Evolutionary conservation across 129 eudicot genomes (phyloP).

Genomic region (Lonicera japonica): DNA sequence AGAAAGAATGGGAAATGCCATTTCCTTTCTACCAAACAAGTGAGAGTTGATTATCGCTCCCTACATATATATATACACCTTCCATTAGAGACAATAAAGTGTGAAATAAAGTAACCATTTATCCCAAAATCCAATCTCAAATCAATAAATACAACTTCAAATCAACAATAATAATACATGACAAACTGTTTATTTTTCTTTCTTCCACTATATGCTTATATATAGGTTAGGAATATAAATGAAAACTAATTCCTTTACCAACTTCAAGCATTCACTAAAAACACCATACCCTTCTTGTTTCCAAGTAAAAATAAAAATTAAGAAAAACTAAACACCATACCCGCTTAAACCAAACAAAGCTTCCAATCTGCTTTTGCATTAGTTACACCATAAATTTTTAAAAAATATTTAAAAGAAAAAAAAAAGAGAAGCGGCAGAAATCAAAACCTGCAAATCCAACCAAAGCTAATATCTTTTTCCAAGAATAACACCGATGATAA

Average conservation of each 20-base stretch:
- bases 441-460: constrained; percentile 14
- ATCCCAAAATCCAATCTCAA: not conserved
- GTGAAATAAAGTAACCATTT: too few species aligned
- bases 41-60: too few species aligned
- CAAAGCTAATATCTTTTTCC: constrained; percentile 69
- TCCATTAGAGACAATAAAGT: not conserved
- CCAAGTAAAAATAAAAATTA: too few species aligned
- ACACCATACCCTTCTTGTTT: too few species aligned
- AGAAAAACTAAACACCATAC: too few species aligned
- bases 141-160: not conserved
- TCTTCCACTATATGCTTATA: not conserved
- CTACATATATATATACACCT: too few species aligned
- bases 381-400: not conserved
- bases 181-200: not conserved
- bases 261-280: constrained; percentile 6
- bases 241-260: constrained; percentile 24
- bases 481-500: constrained; percentile 68
- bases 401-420: not conserved
- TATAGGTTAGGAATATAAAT: constrained; percentile 22
- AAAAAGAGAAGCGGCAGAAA: not conserved
- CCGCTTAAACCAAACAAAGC: constrained; percentile 3
- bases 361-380: not conserved
- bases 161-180: not conserved
- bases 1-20: too few species aligned
- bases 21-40: too few species aligned